These are phyloP conservation scores for Termitomyces titanicus DNA, from an alignment of 768 basidiomycete species.

Conservation along the genomic window DNA sequence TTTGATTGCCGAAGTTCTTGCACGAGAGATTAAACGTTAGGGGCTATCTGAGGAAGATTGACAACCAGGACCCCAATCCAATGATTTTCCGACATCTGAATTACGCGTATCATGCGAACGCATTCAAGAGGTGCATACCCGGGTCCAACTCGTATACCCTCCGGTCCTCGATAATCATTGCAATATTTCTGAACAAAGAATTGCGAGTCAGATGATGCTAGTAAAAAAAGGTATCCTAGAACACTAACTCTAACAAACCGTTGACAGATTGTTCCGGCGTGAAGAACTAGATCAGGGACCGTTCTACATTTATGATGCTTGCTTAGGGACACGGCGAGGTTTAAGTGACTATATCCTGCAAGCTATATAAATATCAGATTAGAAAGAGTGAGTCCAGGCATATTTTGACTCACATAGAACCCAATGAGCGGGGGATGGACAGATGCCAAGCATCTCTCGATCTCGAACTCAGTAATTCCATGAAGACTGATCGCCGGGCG, in stretches of 20 bases:
- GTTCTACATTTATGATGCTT: background rate
- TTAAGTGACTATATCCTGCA: slow-evolving; percentile 2
- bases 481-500: background rate
- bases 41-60: background rate
- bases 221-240: background rate
- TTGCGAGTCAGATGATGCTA: too few relatives aligned
- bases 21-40: too few relatives aligned
- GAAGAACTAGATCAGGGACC: background rate
- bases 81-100: background rate
- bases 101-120: background rate
- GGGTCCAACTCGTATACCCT: slow-evolving; percentile 4
- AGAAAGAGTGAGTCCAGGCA: background rate
- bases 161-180: slow-evolving; percentile 3
- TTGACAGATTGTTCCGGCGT: background rate
- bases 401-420: background rate
- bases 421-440: background rate
- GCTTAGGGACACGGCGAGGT: background rate
- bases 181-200: background rate
- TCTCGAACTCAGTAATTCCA: background rate
- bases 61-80: slow-evolving; percentile 6
- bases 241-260: background rate
- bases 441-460: background rate
- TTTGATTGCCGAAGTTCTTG: too few relatives aligned
- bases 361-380: background rate
- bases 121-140: background rate